A percentile compares a stretch with the other conserved stretches of the same genome.
These are phyloP conservation scores for Aspergillus spinulosporus DNA, from an alignment of 2,329 filamentous ascomycete genomes.

Conservation along the genomic window DNA sequence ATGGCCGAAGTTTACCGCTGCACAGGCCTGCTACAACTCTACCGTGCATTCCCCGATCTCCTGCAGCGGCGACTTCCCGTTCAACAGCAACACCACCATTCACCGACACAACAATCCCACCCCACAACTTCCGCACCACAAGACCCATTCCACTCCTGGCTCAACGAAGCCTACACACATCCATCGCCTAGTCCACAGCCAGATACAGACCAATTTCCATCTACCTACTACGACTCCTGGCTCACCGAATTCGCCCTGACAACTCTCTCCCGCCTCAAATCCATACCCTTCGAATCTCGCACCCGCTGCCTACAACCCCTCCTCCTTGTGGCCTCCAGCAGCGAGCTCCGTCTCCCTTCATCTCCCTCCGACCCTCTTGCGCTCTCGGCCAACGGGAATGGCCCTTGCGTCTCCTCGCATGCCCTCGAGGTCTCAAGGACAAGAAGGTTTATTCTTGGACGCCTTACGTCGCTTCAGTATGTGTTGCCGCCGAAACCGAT, in stretches of 20 bases:
- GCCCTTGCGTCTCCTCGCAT: constrained; percentile 34
- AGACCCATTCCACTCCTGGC: constrained; percentile 16
- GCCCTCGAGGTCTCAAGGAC: constrained; percentile 51
- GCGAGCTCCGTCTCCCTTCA: constrained; percentile 51
- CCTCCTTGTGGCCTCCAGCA: constrained; percentile 52
- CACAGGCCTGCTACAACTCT: constrained; percentile 56
- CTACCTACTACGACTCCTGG: constrained; percentile 38
- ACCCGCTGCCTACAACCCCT: constrained; percentile 57
- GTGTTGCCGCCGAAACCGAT: constrained; percentile 55
- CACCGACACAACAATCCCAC: constrained; percentile 11
- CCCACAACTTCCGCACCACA: constrained; percentile 23
- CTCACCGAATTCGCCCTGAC: constrained; percentile 54
- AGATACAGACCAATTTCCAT: background rate
- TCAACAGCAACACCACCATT: constrained; percentile 10
- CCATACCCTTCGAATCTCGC: constrained; percentile 54
- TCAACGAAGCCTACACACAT: constrained; percentile 18
- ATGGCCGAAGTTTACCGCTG: constrained; percentile 57
- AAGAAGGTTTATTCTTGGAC: constrained; percentile 51
- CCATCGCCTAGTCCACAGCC: constrained; percentile 12
- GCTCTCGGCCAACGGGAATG: constrained; percentile 6
- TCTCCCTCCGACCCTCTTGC: background rate
- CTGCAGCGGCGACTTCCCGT: constrained; percentile 46
- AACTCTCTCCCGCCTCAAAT: constrained; percentile 51
- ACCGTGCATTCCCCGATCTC: constrained; percentile 55
- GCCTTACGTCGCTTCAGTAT: constrained; percentile 49